phyloP scores from a whole-genome alignment of 495 filamentous ascomycete species.

The Aspergillus diversus region DNA sequence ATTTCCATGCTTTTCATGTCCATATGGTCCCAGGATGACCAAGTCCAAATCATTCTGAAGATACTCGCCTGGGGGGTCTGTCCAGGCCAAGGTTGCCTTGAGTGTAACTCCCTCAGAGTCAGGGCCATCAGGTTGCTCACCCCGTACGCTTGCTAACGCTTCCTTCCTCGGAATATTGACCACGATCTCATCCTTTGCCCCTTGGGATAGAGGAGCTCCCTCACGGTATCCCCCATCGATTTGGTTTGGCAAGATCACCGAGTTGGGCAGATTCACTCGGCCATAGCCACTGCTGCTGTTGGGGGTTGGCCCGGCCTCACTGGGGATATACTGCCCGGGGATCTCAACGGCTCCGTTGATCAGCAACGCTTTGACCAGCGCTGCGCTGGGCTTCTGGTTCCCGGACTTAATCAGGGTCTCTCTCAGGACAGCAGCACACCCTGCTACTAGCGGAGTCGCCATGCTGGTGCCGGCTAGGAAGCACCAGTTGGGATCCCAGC shows the following conservation, averaged over 20 bases:
- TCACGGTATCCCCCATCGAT: conserved; percentile 4
- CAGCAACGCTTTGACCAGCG: conserved; percentile 26
- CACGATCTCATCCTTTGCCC: conserved; percentile 3
- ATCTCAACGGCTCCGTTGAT: conserved; percentile 25
- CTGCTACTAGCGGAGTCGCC: conserved; percentile 23
- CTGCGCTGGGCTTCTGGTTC: conserved; percentile 15
- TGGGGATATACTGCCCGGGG: conserved; percentile 18
- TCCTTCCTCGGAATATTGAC: conserved; percentile 3
- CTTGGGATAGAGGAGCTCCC: background rate
- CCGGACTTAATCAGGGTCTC: conserved; percentile 13
- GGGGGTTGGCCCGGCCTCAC: conserved; percentile 1
- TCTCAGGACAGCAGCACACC: conserved; percentile 19
- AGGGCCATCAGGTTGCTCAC: background rate
- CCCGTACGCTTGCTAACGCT: background rate
- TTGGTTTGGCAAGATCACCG: conserved; percentile 7
- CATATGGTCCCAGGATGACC: background rate
- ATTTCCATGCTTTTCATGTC: conserved; percentile 16
- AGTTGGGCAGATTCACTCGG: conserved; percentile 17
- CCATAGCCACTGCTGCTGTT: conserved; percentile 18
- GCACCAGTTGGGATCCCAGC: conserved; percentile 4
- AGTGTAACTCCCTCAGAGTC: background rate
- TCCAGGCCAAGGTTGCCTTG: conserved; percentile 20
- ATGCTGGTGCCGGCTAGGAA: conserved; percentile 21
- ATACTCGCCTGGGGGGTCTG: conserved; percentile 12
- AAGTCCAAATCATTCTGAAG: conserved; percentile 21